These are phyloP conservation scores for Phylloporus gajari DNA, from an alignment of 1,284 basidiomycete genomes.

Conservation along the genomic window DNA sequence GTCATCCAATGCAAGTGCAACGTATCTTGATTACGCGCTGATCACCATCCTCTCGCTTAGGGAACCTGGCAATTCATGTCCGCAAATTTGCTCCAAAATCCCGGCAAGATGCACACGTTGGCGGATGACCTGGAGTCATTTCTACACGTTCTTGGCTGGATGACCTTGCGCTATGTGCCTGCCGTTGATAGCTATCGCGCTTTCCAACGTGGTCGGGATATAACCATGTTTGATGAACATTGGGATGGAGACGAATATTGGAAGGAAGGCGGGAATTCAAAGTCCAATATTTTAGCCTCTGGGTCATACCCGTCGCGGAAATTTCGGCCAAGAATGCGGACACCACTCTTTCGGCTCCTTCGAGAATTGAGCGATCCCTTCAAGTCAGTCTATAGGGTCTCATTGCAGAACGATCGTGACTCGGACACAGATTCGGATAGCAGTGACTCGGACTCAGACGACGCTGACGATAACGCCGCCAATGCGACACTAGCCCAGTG, in stretches of 20 bases:
- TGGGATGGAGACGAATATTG: not conserved
- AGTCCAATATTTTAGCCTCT: too few species aligned
- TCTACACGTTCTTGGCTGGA: constrained; percentile 1
- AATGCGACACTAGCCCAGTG: too few species aligned
- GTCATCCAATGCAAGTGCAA: not conserved
- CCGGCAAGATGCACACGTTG: not conserved
- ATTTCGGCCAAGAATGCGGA: not conserved
- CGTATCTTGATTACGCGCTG: not conserved
- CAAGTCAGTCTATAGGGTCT: not conserved
- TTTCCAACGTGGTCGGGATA: not conserved
- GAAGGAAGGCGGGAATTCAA: not conserved
- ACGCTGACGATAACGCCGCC: too few species aligned
- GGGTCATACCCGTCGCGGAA: not conserved
- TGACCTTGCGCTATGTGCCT: not conserved
- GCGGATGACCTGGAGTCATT: not conserved
- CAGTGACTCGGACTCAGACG: not conserved
- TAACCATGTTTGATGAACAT: not conserved
- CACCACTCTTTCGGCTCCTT: not conserved
- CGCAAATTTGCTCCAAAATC: not conserved
- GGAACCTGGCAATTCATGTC: constrained; percentile 4
- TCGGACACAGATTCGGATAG: too few species aligned
- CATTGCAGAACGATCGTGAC: too few species aligned
- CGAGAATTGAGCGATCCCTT: not conserved
- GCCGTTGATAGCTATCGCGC: not conserved
- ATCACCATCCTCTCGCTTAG: not conserved